Base-by-base conservation (phyloP, 352 stramenopile genomes). In the Phytophthora vignae region DNA sequence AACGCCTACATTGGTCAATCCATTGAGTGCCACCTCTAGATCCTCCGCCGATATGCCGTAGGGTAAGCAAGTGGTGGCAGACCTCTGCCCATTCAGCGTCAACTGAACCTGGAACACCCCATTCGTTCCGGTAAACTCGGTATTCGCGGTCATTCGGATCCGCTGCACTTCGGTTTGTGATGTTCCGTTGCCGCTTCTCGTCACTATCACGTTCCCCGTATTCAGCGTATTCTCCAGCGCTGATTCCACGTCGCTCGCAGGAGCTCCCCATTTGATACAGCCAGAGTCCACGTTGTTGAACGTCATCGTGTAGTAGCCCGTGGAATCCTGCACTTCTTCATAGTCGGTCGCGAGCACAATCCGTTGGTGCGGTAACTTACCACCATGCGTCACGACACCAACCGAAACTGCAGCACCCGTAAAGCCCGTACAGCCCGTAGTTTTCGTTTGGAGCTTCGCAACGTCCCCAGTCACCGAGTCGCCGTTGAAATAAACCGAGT, bases 401-500 rank as follows among this genome's bases (percentile, higher is more conserved):
- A 94, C 63, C 0, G 52, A 55, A 15, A 77, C 73, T 9, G 59
- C 73, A n/a, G 76, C 69, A 0, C 44, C 67, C 7, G 77, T 40
- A 19, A 85, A 56, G 19, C 66, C 21, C n/a, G 74, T 72, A 27
- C 83, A 93, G 0, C 49, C 1, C 29, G 62, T 10, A 63, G 64
- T 15, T 42, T 60, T n/a, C 7, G 38, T 46, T 25, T 55, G 6
- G 8, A 95, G 68, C 4, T 38, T 74, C 0, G 84, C 74, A 0
- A 99, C 84, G 66, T 99, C 85, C 3, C 96, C 95, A 12, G 90
- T 57, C 6, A 98, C 82, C 3, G 70, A 73, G 4, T 79, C 69
- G 7, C 96, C 96, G 22, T 89, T 59, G 52, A 99, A 99, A 74
- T 99, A 99, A 29, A 99, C 78, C 17, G 86, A 94, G 67, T 97